Evolutionary conservation across 331 rosid species (phyloP), one percentile per base, ranked within the genome.

Genomic region (Rhamnella rubrinervis): DNA sequence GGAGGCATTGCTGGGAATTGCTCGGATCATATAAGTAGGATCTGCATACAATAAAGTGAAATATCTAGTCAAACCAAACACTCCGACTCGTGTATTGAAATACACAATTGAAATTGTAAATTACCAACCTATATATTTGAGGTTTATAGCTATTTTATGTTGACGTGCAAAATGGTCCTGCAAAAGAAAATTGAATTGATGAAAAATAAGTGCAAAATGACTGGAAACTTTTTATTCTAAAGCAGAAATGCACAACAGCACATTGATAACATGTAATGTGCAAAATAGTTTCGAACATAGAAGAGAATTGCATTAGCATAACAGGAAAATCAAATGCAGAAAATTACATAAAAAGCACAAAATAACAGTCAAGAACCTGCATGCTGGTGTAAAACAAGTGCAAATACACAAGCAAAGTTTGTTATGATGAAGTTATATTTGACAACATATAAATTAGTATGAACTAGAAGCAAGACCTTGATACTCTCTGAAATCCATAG

Each of bases 21-120:
- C 98, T 50, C 98, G 88, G 76, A 93, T 93, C 98, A 91, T 93
- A 71, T 93, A 93, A 3, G 98, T 93, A 31, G 98, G 98, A 85
- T 93, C 98, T 93, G 87, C 83, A 78, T 59, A 25, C 59, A 47
- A 71, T 68, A 64, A 41, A 53, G 38, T 31, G 35, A 31, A 31
- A 60, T 18, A 41, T 52, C 21, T 23, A 2, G 78, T 61, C 31
- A 57, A 25, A 53, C 67, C 23, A 21, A 7, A 39, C 20, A 44
- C 28, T 40, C 23, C 18, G 39, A 26, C 12, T 9, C 23, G 15
- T 8, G 13, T 6, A 28, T 21, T 9, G 6, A 7, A 52, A 37
- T 20, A 38, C 17, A 7, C 8, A 2, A 4, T 4, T 41, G 25
- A 41, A 16, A 46, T 8, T 21, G n/a, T 37, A 23, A n/a, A n/a